Evolutionary conservation across 805 yeast species (phyloP).

Genomic region (Lipomyces oligophaga): DNA sequence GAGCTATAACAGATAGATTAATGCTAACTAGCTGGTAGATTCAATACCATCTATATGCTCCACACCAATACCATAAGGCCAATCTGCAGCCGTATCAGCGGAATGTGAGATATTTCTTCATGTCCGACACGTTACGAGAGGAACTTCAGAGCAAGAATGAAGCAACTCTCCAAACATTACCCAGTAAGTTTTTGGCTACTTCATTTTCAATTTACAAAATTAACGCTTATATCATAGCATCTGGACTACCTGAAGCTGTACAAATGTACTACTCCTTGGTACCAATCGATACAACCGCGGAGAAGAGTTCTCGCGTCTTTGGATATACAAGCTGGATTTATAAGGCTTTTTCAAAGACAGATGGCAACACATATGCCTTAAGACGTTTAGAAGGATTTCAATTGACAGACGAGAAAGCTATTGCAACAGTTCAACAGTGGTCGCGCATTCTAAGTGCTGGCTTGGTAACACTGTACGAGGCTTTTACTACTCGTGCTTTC

Average conservation of each 20-base stretch:
- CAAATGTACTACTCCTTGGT: slow-evolving; percentile 78
- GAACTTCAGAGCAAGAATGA: slow-evolving; percentile 68
- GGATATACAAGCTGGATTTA: slow-evolving; percentile 61
- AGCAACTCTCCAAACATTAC: slow-evolving; percentile 68
- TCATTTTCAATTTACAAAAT: neutral
- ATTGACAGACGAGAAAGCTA: slow-evolving; percentile 53
- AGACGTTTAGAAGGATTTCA: slow-evolving; percentile 64
- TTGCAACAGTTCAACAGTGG: slow-evolving; percentile 67
- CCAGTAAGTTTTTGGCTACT: slow-evolving; percentile 31
- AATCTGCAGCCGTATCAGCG: slow-evolving; percentile 69
- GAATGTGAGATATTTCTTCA: slow-evolving; percentile 62
- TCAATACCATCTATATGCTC: slow-evolving; percentile 86
- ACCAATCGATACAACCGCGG: slow-evolving; percentile 61
- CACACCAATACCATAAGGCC: slow-evolving; percentile 69
- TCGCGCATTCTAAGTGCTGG: slow-evolving; percentile 50
- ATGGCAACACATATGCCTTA: slow-evolving; percentile 74
- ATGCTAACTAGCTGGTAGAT: slow-evolving; percentile 34
- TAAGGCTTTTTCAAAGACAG: slow-evolving; percentile 73
- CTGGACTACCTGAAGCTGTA: slow-evolving; percentile 70
- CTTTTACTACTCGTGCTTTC: slow-evolving; percentile 82
- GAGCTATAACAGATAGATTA: no score
- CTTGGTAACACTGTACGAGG: slow-evolving; percentile 66
- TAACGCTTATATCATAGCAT: slow-evolving; percentile 35
- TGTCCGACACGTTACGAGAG: slow-evolving; percentile 69
- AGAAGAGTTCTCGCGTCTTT: slow-evolving; percentile 42